Evolutionary conservation across 768 basidiomycete genomes (phyloP).

Genomic region (Naganishia onofrii): DNA sequence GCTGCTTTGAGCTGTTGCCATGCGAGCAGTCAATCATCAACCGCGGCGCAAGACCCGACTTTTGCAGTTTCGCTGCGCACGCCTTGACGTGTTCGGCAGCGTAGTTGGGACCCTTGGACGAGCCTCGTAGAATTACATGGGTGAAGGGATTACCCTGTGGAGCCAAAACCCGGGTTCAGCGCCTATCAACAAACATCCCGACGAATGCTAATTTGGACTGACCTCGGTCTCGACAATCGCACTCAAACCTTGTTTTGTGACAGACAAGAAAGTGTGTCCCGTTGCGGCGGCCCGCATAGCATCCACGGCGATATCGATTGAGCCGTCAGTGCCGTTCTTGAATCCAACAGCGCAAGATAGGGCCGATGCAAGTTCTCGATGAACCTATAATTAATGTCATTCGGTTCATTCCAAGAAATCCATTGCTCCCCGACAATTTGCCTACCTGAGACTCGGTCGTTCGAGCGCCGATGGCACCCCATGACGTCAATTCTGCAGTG

Average conservation of each 20-base stretch:
- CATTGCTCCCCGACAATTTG: background rate
- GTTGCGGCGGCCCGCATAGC: slow-evolving; percentile 90
- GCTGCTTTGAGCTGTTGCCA: slow-evolving; percentile 65
- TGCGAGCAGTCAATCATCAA: slow-evolving; percentile 96
- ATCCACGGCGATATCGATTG: slow-evolving; percentile 84
- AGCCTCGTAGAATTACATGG: slow-evolving; percentile 93
- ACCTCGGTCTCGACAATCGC: slow-evolving; percentile 79
- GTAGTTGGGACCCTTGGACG: slow-evolving; percentile 86
- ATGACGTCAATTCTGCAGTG: slow-evolving; percentile 86
- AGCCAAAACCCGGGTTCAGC: background rate
- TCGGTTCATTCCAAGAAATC: too few relatives aligned
- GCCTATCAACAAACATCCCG: background rate
- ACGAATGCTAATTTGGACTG: background rate
- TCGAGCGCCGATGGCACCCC: slow-evolving; percentile 96
- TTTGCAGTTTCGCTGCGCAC: slow-evolving; percentile 68
- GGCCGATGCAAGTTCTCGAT: slow-evolving; percentile 92
- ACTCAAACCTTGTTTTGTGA: slow-evolving; percentile 64
- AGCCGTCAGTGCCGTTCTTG: slow-evolving; percentile 97
- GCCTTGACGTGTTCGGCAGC: slow-evolving; percentile 74
- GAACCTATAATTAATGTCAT: slow-evolving; percentile 69
- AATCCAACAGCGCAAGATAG: slow-evolving; percentile 94
- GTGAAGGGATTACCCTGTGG: slow-evolving; percentile 70
- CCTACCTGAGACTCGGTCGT: slow-evolving; percentile 73
- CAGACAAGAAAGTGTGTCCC: slow-evolving; percentile 92
- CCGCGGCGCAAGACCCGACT: slow-evolving; percentile 72